These are phyloP conservation scores for Leishmania major DNA, from an alignment of 208 protist genomes.

Conservation along the genomic window DNA sequence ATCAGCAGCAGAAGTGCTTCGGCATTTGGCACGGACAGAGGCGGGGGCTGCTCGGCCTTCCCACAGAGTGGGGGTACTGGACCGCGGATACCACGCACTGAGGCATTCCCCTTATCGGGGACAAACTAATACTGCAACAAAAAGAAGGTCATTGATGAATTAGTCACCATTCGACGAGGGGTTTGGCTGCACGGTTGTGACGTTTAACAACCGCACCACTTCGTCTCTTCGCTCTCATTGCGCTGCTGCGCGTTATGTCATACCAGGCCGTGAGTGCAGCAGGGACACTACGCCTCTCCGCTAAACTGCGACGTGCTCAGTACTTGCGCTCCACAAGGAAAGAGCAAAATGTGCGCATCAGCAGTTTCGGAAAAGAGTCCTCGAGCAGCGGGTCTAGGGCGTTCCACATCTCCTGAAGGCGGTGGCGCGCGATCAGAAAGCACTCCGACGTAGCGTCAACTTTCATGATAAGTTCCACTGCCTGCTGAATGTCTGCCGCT, in stretches of 20 bases:
- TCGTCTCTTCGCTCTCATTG: too few species aligned
- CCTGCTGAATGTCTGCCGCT: conserved; percentile 22
- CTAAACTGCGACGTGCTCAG: conserved; percentile 13
- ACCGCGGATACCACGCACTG: not conserved
- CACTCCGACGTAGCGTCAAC: conserved; percentile 35
- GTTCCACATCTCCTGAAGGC: conserved; percentile 46
- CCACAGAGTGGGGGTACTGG: not conserved
- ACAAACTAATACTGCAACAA: not conserved
- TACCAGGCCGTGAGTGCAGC: not conserved
- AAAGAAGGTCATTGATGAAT: not conserved
- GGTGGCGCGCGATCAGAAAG: conserved; percentile 32
- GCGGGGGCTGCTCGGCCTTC: not conserved
- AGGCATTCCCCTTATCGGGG: not conserved
- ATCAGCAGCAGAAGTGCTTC: not conserved
- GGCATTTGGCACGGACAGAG: not conserved
- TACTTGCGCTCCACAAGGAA: conserved; percentile 35
- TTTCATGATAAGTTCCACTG: conserved; percentile 35
- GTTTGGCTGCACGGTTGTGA: not conserved
- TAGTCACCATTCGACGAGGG: not conserved
- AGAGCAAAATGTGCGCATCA: conserved; percentile 55
- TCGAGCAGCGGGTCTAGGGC: conserved; percentile 38
- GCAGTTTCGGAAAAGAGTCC: conserved; percentile 54
- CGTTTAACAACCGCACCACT: not conserved
- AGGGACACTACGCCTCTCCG: not conserved
- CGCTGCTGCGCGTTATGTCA: not conserved